Percentiles rank a stretch among this genome's conserved stretches.
Evolutionary conservation across 2,329 filamentous ascomycete species (phyloP).

Genomic region (Beauveria varroae): DNA sequence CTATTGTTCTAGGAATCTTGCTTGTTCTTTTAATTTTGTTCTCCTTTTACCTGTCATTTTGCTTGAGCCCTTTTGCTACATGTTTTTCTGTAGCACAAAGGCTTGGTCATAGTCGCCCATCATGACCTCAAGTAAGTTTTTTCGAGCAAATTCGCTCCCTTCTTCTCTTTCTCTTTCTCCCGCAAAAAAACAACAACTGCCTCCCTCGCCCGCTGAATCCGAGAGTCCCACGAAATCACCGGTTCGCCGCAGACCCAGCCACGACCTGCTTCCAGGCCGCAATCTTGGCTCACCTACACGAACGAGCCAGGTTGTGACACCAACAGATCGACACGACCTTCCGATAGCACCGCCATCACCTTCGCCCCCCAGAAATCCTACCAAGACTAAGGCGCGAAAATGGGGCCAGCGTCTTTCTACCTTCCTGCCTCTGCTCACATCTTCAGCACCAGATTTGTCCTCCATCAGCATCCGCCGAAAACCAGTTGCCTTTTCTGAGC

Average conservation of each 20-base stretch:
- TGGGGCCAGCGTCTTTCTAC: constrained; percentile 31
- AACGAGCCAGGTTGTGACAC: constrained; percentile 2
- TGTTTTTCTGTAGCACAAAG: constrained; percentile 17
- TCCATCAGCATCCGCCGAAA: constrained; percentile 20
- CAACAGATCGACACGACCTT: not conserved
- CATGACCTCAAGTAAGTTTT: constrained; percentile 41
- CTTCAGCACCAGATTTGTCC: constrained; percentile 22
- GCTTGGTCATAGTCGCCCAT: constrained; percentile 27
- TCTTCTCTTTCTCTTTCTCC: constrained; percentile 27
- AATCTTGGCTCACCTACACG: not conserved
- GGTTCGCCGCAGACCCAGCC: constrained; percentile 6
- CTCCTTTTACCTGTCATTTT: not conserved
- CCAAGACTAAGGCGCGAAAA: constrained; percentile 23
- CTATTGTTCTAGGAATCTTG: constrained; percentile 2
- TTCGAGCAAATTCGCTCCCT: constrained; percentile 28
- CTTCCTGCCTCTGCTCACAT: constrained; percentile 31
- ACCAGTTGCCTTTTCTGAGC: constrained; percentile 17
- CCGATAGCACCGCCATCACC: constrained; percentile 1
- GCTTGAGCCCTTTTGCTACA: constrained; percentile 8
- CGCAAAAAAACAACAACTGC: constrained; percentile 17
- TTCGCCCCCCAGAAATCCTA: not conserved
- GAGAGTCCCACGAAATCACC: constrained; percentile 8
- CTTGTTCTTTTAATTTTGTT: not conserved
- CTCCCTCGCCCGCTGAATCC: constrained; percentile 13
- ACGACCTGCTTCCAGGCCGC: not conserved